A percentile compares a stretch with the other conserved stretches of the same genome.
Conservation (phyloP, 2,329 filamentous ascomycete species). For the Aspergillus sp. region DNA sequence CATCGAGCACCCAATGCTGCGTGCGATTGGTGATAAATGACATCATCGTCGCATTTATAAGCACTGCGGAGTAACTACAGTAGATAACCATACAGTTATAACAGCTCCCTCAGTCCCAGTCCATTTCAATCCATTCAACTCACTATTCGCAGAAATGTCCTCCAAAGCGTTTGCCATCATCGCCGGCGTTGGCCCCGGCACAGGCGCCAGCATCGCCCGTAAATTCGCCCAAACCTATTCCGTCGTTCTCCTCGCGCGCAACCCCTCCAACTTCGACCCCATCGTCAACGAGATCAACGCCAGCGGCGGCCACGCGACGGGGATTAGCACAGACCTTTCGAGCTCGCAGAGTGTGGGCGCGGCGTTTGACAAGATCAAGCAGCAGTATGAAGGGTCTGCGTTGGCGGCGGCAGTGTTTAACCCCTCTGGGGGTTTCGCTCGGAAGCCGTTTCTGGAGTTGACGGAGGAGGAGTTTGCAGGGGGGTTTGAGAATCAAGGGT, state of each 20-base stretch:
- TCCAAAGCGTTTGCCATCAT: constrained; percentile 39
- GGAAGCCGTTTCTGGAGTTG: constrained; percentile 55
- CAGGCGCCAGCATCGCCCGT: constrained; percentile 52
- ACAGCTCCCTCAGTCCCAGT: no score
- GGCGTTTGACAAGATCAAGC: constrained; percentile 47
- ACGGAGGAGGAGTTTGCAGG: constrained; percentile 49
- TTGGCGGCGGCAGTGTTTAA: constrained; percentile 54
- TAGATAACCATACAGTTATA: no score
- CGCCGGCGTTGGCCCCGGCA: constrained; percentile 41
- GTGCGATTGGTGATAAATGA: neutral
- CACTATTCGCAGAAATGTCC: constrained; percentile 17
- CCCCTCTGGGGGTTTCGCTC: constrained; percentile 47
- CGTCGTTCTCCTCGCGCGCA: constrained; percentile 53
- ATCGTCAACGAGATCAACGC: constrained; percentile 53
- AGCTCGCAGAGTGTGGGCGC: constrained; percentile 44
- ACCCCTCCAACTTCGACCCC: constrained; percentile 47
- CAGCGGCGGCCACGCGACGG: constrained; percentile 51
- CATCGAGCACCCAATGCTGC: no score
- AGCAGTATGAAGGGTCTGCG: constrained; percentile 42
- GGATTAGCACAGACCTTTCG: constrained; percentile 53
- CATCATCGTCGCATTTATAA: neutral
- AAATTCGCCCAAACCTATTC: constrained; percentile 52
- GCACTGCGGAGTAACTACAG: neutral
- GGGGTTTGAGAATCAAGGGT: constrained; percentile 45
- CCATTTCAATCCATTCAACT: neutral